phyloP scores from a whole-genome alignment of 2,329 filamentous ascomycete genomes.

The Aspergillus quadricinctus region DNA sequence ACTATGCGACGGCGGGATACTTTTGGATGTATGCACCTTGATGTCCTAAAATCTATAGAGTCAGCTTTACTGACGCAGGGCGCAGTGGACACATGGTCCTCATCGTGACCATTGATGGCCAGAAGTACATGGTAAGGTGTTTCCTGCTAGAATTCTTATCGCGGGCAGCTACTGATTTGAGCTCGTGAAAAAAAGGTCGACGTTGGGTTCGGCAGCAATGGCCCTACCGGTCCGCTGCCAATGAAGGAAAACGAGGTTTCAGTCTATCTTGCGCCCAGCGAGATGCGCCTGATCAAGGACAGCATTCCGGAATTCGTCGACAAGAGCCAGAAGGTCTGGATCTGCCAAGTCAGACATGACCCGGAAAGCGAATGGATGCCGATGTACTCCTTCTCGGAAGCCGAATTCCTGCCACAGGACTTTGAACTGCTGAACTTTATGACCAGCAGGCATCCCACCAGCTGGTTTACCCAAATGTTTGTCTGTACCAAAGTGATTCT shows the following conservation, averaged over 20 bases:
- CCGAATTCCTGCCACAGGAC: conserved; percentile 59
- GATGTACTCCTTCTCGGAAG: conserved; percentile 62
- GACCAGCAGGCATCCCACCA: conserved; percentile 47
- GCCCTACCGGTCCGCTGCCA: conserved; percentile 54
- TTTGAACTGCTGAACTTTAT: conserved; percentile 58
- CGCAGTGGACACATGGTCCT: conserved; percentile 55
- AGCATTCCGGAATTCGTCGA: conserved; percentile 45
- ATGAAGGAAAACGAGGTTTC: conserved; percentile 41
- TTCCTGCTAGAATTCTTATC: background rate
- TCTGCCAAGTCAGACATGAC: conserved; percentile 57
- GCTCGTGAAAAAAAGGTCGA: conserved; percentile 44
- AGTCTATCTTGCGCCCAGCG: conserved; percentile 49
- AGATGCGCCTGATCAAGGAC: conserved; percentile 52
- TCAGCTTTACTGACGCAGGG: background rate
- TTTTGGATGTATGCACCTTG: conserved; percentile 41
- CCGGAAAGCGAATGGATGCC: conserved; percentile 51
- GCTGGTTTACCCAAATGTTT: conserved; percentile 53
- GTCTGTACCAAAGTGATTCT: conserved; percentile 54
- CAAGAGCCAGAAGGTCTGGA: conserved; percentile 51
- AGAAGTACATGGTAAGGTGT: conserved; percentile 37
- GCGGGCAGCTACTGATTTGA: conserved; percentile 21
- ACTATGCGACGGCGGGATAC: conserved; percentile 26
- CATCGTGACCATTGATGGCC: conserved; percentile 52
- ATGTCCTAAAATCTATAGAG: background rate
- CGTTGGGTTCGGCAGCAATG: conserved; percentile 62